Conservation (phyloP, 1,284 basidiomycete species). For the Fistulina hepatica region DNA sequence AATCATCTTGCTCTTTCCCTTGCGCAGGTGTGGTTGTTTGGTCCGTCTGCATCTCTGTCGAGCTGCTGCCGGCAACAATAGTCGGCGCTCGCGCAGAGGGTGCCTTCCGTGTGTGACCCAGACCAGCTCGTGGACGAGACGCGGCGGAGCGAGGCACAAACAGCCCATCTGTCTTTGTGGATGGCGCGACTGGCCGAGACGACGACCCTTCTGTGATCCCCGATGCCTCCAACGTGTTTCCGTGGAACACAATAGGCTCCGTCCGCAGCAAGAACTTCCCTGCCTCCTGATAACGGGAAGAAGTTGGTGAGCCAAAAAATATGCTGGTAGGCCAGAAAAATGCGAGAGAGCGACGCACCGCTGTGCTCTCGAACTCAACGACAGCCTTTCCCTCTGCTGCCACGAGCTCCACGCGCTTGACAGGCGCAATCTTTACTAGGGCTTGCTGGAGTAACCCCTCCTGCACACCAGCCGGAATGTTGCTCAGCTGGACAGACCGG, state of each 20-base stretch:
- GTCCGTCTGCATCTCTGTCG: conserved; percentile 11
- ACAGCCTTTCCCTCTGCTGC: conserved; percentile 56
- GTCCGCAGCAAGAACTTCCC: conserved; percentile 62
- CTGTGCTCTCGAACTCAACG: conserved; percentile 62
- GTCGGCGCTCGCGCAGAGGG: conserved; percentile 15
- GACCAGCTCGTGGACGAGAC: conserved; percentile 59
- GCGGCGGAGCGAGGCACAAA: conserved; percentile 54
- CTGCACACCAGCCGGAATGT: conserved; percentile 59
- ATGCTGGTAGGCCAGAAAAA: too few relatives aligned
- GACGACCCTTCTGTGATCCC: too few relatives aligned
- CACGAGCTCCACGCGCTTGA: conserved; percentile 73
- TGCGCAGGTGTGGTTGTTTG: conserved; percentile 10
- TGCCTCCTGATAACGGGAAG: conserved; percentile 45
- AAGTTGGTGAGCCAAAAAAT: conserved; percentile 5
- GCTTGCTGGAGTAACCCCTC: conserved; percentile 85
- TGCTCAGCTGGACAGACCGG: conserved; percentile 62
- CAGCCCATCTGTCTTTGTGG: conserved; percentile 32
- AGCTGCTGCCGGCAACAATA: conserved; percentile 13
- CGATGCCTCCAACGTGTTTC: conserved; percentile 37
- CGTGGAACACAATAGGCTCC: conserved; percentile 61
- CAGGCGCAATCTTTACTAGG: conserved; percentile 65
- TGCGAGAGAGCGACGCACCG: conserved; percentile 35
- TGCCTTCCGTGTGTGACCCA: conserved; percentile 41
- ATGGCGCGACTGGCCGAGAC: conserved; percentile 40
- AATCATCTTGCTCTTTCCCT: conserved; percentile 64